phyloP scores from a whole-genome alignment of 163 green algal species.

The Scenedesmus sp. region DNA sequence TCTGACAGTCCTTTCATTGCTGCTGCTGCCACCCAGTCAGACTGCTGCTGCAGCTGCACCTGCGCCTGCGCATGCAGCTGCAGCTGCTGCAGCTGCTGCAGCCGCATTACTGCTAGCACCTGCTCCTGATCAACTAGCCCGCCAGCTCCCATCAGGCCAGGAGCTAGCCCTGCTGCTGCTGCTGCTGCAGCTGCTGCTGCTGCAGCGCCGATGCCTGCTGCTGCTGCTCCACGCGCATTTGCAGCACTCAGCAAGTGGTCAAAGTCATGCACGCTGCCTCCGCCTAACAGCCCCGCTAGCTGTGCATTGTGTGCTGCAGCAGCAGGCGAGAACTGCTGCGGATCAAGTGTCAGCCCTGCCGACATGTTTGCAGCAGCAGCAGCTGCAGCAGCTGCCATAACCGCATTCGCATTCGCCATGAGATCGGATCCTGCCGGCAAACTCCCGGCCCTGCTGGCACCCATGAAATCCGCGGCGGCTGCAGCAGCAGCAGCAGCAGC shows the following conservation, averaged over 20 bases:
- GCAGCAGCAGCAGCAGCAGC: constrained; percentile 25
- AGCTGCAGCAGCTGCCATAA: constrained; percentile 12
- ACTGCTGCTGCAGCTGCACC: constrained; percentile 1
- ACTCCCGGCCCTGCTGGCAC: not conserved
- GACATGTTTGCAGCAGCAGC: not conserved
- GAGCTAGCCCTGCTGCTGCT: not conserved
- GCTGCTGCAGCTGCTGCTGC: not conserved
- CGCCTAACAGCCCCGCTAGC: not conserved
- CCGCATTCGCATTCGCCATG: not conserved
- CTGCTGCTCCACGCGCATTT: not conserved
- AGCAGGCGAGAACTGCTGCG: not conserved
- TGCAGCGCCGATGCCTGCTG: not conserved
- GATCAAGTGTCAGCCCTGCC: not conserved
- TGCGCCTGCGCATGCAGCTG: not conserved
- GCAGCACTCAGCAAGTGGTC: not conserved
- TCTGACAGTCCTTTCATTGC: not conserved
- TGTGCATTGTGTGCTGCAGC: not conserved
- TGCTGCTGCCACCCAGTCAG: not conserved
- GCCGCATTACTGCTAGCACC: not conserved
- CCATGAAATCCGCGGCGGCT: constrained; percentile 16
- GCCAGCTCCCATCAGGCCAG: not conserved
- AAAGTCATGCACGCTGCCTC: constrained; percentile 2
- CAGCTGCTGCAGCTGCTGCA: constrained; percentile 14
- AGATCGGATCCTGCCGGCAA: not conserved
- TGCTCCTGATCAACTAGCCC: not conserved